These are phyloP conservation scores for Chlorella sp. DNA, from an alignment of 139 green algal species.

Conservation along the genomic window DNA sequence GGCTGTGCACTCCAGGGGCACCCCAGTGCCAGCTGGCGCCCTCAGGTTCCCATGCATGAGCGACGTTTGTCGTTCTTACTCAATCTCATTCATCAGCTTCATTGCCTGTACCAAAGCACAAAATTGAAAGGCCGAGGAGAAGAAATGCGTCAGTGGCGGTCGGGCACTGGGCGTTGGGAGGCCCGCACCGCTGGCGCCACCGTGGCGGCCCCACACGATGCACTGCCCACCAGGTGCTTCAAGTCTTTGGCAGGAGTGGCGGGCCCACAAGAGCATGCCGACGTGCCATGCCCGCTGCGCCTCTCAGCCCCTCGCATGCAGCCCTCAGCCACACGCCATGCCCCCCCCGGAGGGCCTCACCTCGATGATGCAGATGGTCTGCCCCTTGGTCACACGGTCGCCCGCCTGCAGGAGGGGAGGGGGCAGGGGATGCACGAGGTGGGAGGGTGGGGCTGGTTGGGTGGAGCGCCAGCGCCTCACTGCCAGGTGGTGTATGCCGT, in stretches of 20 bases:
- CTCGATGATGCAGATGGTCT: slow-evolving; percentile 97
- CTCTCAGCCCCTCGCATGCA: background rate
- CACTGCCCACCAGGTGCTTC: background rate
- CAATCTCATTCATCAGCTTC: slow-evolving; percentile 99
- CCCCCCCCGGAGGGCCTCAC: slow-evolving; percentile 26
- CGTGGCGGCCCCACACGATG: background rate
- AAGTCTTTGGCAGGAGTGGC: background rate
- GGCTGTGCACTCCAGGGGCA: too few species aligned
- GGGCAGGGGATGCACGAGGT: background rate
- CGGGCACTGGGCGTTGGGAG: background rate
- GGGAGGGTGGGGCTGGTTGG: background rate
- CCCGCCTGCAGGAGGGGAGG: slow-evolving; percentile 61
- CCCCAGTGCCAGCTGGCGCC: background rate
- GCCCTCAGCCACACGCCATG: too few species aligned
- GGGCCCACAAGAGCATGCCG: background rate
- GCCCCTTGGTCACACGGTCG: slow-evolving; percentile 92
- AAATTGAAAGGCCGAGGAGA: background rate
- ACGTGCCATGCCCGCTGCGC: background rate
- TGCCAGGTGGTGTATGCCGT: background rate
- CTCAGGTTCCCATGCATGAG: slow-evolving; percentile 21
- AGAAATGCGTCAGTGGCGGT: too few species aligned
- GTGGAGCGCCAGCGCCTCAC: background rate
- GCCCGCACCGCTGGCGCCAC: too few species aligned
- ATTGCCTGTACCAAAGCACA: background rate
- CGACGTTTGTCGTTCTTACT: slow-evolving; percentile 53